phyloP scores from a whole-genome alignment of 148 eudicot species.

The Euryodendron excelsum region DNA sequence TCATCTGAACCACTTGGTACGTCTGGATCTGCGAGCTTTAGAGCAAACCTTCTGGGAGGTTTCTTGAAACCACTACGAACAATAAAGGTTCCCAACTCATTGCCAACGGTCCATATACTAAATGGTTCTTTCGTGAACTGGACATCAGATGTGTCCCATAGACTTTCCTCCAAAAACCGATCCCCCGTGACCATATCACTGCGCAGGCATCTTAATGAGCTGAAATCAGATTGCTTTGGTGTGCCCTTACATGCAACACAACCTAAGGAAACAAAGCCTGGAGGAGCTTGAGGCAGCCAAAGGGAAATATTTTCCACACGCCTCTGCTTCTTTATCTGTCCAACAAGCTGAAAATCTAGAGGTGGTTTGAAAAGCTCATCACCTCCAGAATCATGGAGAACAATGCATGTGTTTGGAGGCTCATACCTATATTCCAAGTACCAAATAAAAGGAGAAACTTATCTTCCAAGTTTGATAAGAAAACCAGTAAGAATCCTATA shows the following conservation, averaged over 20 bases:
- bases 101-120: constrained; percentile 86
- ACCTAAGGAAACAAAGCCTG: constrained; percentile 88
- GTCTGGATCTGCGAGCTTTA: constrained; percentile 71
- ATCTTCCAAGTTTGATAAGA: neutral
- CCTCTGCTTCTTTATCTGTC: constrained; percentile 74
- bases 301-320: constrained; percentile 65
- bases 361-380: constrained; percentile 56
- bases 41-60: constrained; percentile 88
- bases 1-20: constrained; percentile 64
- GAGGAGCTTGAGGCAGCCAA: constrained; percentile 97
- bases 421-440: constrained; percentile 60
- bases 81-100: constrained; percentile 76
- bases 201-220: constrained; percentile 78
- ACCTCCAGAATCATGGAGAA: constrained; percentile 74
- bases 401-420: constrained; percentile 79
- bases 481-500: constrained; percentile 10
- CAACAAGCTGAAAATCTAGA: constrained; percentile 65
- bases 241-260: constrained; percentile 85
- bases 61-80: constrained; percentile 71
- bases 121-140: constrained; percentile 55
- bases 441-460: neutral
- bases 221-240: constrained; percentile 69
- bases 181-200: constrained; percentile 87
- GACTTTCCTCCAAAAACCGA: constrained; percentile 77
- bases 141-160: constrained; percentile 81